phyloP scores from a whole-genome alignment of 768 basidiomycete species.

The Mycena floridula region DNA sequence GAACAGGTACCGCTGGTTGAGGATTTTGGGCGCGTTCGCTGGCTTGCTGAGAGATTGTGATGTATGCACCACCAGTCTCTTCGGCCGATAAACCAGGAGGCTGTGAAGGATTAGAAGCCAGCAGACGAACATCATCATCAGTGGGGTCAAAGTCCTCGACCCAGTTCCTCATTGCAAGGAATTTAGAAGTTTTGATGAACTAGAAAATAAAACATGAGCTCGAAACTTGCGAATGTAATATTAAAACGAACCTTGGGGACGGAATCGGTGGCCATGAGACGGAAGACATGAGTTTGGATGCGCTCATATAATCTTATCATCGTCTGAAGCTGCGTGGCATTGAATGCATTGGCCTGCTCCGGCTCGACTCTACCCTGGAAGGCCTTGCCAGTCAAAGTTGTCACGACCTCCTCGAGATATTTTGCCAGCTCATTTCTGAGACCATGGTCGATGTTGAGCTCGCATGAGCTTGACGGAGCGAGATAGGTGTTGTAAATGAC shows the following conservation, averaged over 20 bases:
- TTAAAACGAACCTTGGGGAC: conserved; percentile 76
- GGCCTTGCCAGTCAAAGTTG: conserved; percentile 64
- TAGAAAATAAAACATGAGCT: conserved; percentile 19
- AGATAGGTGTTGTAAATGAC: conserved; percentile 93
- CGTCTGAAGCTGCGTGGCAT: conserved; percentile 91
- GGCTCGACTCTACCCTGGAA: conserved; percentile 80
- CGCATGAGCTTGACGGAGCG: conserved; percentile 90
- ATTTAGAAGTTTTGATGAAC: conserved; percentile 87
- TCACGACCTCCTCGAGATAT: conserved; percentile 88
- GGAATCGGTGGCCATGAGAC: conserved; percentile 97
- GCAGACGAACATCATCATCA: conserved; percentile 51
- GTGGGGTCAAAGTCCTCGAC: conserved; percentile 69
- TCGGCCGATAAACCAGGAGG: conserved; percentile 68
- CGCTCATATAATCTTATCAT: conserved; percentile 93
- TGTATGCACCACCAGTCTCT: conserved; percentile 79
- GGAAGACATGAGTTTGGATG: conserved; percentile 95
- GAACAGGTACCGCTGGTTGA: conserved; percentile 12
- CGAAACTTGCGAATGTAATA: conserved; percentile 2
- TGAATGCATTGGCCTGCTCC: conserved; percentile 76
- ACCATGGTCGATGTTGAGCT: conserved; percentile 97
- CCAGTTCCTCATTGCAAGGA: conserved; percentile 74
- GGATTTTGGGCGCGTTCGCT: conserved; percentile 58
- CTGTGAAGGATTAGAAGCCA: conserved; percentile 48
- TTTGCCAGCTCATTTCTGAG: conserved; percentile 90
- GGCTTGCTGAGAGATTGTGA: conserved; percentile 78